Base-by-base conservation (phyloP, 139 green algal genomes). In the Desmodesmus armatus region DNA sequence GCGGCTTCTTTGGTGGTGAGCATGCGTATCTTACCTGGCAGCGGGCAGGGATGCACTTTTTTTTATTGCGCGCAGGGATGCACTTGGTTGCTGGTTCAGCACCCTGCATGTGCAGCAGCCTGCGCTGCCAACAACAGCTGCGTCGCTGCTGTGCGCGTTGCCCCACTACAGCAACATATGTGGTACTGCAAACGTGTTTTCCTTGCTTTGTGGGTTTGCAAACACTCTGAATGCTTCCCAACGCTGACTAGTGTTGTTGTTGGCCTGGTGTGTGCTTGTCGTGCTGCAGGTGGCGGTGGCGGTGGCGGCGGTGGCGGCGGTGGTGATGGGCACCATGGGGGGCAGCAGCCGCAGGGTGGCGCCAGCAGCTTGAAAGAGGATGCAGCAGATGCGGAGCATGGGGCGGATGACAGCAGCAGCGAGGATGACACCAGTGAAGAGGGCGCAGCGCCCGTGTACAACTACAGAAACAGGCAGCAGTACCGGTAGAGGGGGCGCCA, bases 381-480 rank as follows among this genome's bases (percentile, higher is more conserved):
- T n/a, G 76, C 76, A 82, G 76, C 41, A 25, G 72, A 72, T 40
- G 76, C 71, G 51, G 7, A 53, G 13, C 55, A 31, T 19, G 21
- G 40, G 5, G 53, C 70, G 40, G 76, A 82, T 3, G 76, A 82
- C 53, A 72, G 9, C 35, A 82, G 76, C 39, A 55, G 37, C 27
- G 76, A 53, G 25, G 74, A 82, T 25, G 55, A 72, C 25, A 40
- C 41, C 21, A 39, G 37, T 3, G 76, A 82, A 13, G 49, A 21
- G 5, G 43, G 72, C 39, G 55, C 76, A 72, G 76, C 76, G 47
- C 76, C 76, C 7, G 62, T 67, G 76, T 82, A 72, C 66, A 69
- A 69, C 49, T 80, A 80, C n/a, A 40, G 35, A 43, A 60, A 51
- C 29, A 51, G 73, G n/a, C 25, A 33, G 17, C 19, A 80, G 49